These are phyloP conservation scores for Physocladia obscura DNA, from an alignment of 192 early-diverging fungal genomes.

Conservation along the genomic window DNA sequence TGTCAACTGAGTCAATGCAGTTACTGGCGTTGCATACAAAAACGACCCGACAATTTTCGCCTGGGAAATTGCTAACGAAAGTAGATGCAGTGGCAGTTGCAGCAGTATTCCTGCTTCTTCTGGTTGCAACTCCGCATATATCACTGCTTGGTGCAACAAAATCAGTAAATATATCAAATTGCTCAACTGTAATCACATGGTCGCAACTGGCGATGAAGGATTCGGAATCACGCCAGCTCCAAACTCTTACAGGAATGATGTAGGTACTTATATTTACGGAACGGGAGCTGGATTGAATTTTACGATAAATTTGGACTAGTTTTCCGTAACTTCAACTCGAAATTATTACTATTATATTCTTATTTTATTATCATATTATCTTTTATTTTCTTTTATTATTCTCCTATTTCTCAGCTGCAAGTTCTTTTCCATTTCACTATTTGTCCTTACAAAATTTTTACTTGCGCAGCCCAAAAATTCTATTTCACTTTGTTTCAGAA, in stretches of 20 bases:
- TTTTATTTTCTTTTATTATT: no score
- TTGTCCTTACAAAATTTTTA: no score
- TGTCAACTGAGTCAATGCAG: conserved; percentile 38
- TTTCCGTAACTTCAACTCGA: no score
- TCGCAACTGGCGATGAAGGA: conserved; percentile 16
- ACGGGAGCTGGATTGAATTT: not conserved
- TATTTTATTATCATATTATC: no score
- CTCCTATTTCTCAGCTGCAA: no score
- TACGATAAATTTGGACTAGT: no score
- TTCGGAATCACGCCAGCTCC: not conserved
- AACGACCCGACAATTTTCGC: conserved; percentile 44
- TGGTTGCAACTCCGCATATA: not conserved
- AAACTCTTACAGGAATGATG: not conserved
- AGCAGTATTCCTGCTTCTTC: not conserved
- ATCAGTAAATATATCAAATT: conserved; percentile 39
- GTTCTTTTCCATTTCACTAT: no score
- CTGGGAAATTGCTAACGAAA: conserved; percentile 39
- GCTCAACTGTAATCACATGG: conserved; percentile 44
- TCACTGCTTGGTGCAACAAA: conserved; percentile 31
- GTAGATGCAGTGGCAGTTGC: not conserved
- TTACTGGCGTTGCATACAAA: conserved; percentile 41
- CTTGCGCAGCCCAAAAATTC: no score
- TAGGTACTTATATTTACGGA: not conserved
- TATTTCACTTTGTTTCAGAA: no score
- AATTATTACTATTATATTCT: no score